phyloP scores from a whole-genome alignment of 164 flowering plant genomes.

The Sextonia rubra region DNA sequence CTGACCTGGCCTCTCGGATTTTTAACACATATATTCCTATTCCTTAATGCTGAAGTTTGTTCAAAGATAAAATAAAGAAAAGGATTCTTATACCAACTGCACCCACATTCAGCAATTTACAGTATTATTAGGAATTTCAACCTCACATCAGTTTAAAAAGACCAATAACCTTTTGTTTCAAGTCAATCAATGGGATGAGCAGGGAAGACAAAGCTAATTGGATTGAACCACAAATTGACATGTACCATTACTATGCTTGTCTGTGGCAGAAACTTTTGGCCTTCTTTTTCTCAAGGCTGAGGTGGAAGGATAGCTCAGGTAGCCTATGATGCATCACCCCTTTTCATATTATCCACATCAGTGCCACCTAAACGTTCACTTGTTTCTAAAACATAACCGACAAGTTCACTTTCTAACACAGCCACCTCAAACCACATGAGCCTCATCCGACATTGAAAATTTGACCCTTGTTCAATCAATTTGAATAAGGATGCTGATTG shows the following conservation, averaged over 20 bases:
- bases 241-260: not conserved
- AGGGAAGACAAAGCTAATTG: not conserved
- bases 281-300: not conserved
- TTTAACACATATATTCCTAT: too few species aligned
- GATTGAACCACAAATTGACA: not conserved
- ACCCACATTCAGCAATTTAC: not conserved
- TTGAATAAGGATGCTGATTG: conserved; percentile 4
- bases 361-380: not conserved
- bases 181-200: not conserved
- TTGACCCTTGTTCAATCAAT: not conserved
- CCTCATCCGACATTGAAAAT: not conserved
- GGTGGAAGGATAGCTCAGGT: conserved; percentile 5
- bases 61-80: not conserved
- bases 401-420: not conserved
- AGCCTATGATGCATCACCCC: not conserved
- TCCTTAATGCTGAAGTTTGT: not conserved
- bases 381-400: not conserved
- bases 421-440: not conserved
- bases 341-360: not conserved
- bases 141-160: not conserved
- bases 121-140: not conserved
- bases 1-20: not conserved
- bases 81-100: not conserved
- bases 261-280: not conserved
- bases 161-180: not conserved